Evolutionary conservation across 129 eudicot genomes (phyloP).

Genomic region (Ambrosia trifida): DNA sequence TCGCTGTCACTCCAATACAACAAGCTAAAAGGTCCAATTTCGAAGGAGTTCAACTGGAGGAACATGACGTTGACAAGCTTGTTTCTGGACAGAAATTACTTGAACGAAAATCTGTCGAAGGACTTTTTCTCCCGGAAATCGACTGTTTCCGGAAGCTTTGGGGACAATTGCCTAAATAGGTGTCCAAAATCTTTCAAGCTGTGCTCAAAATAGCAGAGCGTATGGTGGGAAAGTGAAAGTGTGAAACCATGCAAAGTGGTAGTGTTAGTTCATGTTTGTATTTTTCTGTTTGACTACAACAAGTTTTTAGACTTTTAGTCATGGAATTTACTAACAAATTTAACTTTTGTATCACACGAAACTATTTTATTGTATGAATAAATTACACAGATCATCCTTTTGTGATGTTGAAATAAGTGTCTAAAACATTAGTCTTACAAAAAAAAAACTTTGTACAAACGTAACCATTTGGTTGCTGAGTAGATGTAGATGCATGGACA

Average conservation of each 20-base stretch:
- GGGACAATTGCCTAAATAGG: constrained; percentile 72
- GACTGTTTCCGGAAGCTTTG: constrained; percentile 71
- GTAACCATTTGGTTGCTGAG: no score
- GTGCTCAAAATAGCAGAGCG: constrained; percentile 73
- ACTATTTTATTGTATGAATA: no score
- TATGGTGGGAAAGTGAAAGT: constrained; percentile 54
- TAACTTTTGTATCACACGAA: constrained; percentile 17
- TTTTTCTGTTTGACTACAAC: neutral
- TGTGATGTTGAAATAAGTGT: no score
- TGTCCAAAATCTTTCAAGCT: constrained; percentile 66
- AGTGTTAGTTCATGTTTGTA: constrained; percentile 44
- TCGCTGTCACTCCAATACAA: constrained; percentile 70
- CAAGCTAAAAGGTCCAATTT: constrained; percentile 69
- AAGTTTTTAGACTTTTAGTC: no score
- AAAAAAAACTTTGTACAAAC: no score
- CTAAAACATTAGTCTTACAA: no score
- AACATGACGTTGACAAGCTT: constrained; percentile 47
- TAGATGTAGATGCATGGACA: no score
- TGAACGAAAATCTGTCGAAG: constrained; percentile 78
- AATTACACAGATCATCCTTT: no score
- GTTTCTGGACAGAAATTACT: constrained; percentile 76
- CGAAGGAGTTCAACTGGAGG: constrained; percentile 50
- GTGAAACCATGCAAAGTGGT: constrained; percentile 45
- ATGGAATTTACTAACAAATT: neutral
- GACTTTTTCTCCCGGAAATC: constrained; percentile 56